Percentiles rank a stretch among this genome's conserved stretches.
These are phyloP conservation scores for Linnemannia hyalina DNA, from an alignment of 192 early-diverging fungal species.

Conservation along the genomic window DNA sequence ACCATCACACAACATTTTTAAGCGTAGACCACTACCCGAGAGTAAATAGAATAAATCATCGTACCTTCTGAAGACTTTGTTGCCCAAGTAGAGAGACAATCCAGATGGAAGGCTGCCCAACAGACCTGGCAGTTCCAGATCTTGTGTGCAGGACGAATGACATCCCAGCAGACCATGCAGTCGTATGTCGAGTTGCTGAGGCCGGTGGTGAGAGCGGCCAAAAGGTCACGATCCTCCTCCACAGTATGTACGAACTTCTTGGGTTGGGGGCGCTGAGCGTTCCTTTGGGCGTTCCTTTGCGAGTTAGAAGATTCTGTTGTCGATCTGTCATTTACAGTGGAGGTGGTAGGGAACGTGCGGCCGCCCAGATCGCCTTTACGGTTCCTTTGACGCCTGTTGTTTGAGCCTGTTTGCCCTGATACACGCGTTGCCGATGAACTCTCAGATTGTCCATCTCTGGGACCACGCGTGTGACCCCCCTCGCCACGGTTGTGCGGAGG, in stretches of 20 bases:
- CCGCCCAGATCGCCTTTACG: constrained; percentile 50
- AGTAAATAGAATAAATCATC: background rate
- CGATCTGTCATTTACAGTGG: background rate
- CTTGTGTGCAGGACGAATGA: constrained; percentile 73
- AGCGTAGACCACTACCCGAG: background rate
- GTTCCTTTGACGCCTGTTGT: constrained; percentile 38
- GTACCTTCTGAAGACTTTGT: constrained; percentile 71
- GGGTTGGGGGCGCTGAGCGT: constrained; percentile 7
- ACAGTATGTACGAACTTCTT: constrained; percentile 48
- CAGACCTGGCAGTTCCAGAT: constrained; percentile 91
- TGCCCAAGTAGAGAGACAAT: constrained; percentile 88
- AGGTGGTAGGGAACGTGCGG: constrained; percentile 30
- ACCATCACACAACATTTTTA: background rate
- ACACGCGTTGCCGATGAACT: constrained; percentile 17
- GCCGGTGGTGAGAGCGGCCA: constrained; percentile 72
- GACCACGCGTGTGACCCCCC: background rate
- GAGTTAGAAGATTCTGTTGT: constrained; percentile 23
- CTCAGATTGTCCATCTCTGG: constrained; percentile 14
- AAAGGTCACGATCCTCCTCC: constrained; percentile 66
- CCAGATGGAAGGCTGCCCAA: constrained; percentile 92
- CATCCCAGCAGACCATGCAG: constrained; percentile 98
- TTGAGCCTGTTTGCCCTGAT: constrained; percentile 12
- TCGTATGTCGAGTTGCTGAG: constrained; percentile 84
- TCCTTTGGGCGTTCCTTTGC: constrained; percentile 17
- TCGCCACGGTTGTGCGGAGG: constrained; percentile 17